A percentile compares a stretch with the other conserved stretches of the same genome.
phyloP scores from a whole-genome alignment of 257 asterid species.

The Solanum infundibuliforme region DNA sequence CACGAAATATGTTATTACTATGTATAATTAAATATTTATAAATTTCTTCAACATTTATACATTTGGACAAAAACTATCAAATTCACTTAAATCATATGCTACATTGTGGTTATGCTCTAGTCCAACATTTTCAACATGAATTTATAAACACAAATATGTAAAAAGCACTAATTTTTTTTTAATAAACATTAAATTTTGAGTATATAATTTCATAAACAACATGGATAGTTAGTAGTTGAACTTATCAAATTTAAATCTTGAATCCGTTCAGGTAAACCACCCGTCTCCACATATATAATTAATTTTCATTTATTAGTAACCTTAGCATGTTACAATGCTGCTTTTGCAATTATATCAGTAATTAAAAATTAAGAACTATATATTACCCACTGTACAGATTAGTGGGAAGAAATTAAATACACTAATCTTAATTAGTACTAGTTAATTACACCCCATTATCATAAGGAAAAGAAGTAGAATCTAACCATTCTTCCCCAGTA shows the following conservation, averaged over 20 bases:
- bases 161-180: neutral
- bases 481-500: constrained; percentile 71
- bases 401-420: neutral
- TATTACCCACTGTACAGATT: neutral
- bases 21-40: neutral
- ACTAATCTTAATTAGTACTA: neutral
- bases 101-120: neutral
- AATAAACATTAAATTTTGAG: neutral
- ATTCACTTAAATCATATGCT: neutral
- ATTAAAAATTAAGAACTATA: neutral
- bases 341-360: neutral
- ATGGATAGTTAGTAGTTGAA: no score
- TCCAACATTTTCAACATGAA: neutral
- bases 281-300: neutral
- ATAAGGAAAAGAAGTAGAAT: constrained; percentile 76
- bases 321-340: neutral
- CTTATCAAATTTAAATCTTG: neutral
- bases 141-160: neutral
- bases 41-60: neutral
- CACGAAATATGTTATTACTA: no score
- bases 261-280: no score
- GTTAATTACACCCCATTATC: constrained; percentile 46
- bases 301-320: neutral
- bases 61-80: neutral
- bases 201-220: neutral